Conservation (phyloP, 805 yeast species). For the Pichia gijzeniarum region DNA sequence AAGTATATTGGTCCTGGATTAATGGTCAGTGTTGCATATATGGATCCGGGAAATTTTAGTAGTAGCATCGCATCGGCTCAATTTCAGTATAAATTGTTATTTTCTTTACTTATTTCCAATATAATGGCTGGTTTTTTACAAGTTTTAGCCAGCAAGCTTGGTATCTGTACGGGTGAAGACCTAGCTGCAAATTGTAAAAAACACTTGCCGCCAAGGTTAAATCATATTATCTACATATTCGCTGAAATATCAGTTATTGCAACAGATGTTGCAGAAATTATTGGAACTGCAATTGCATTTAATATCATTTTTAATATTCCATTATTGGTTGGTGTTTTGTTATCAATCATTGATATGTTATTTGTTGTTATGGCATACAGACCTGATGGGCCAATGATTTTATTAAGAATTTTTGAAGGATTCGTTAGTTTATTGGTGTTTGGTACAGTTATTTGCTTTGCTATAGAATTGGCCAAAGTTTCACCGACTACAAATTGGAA, state of each 20-base stretch:
- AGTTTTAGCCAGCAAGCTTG: conserved; percentile 76
- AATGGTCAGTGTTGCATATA: conserved; percentile 90
- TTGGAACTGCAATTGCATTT: conserved; percentile 93
- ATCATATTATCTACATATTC: conserved; percentile 57
- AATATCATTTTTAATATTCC: conserved; percentile 81
- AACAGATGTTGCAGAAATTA: conserved; percentile 94
- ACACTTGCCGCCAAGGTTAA: conserved; percentile 59
- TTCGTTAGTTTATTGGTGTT: conserved; percentile 73
- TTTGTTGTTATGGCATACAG: conserved; percentile 82
- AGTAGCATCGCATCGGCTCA: conserved; percentile 82
- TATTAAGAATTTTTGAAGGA: conserved; percentile 74
- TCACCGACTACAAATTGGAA: conserved; percentile 44
- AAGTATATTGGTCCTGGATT: conserved; percentile 83
- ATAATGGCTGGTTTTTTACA: conserved; percentile 85
- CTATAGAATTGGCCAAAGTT: conserved; percentile 67
- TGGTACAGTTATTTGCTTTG: conserved; percentile 81
- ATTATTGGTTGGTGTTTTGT: conserved; percentile 70
- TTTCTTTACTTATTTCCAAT: conserved; percentile 73
- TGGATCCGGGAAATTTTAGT: conserved; percentile 97
- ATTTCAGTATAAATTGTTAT: conserved; percentile 70
- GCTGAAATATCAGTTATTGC: conserved; percentile 92
- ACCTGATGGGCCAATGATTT: conserved; percentile 73
- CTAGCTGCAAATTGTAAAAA: conserved; percentile 80
- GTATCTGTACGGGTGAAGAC: conserved; percentile 91
- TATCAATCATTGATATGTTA: conserved; percentile 82